Base-by-base conservation (phyloP, 2,329 filamentous ascomycete species). In the Stylonectria norvegica region DNA sequence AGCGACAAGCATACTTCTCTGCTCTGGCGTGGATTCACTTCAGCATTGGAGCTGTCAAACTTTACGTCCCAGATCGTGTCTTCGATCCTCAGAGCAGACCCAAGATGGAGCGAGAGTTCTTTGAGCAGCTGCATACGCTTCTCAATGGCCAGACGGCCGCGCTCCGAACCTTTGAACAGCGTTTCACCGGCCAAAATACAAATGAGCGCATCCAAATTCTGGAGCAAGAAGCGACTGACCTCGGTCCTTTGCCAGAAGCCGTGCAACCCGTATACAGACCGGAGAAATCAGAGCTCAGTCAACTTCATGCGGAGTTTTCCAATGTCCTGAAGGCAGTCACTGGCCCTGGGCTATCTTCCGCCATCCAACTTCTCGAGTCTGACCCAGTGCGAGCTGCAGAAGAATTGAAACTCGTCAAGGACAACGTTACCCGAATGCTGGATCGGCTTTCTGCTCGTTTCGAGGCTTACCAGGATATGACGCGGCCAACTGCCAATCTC, bases 11-110 rank as follows among this genome's bases (percentile, higher is more conserved):
- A 5, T 59, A 66, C 20, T 54, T 63, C 31, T 67, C 64, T 5
- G 65, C 67, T 5, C 65, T 84, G 16, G 83, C 86, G 5, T 93
- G 90, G 80, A 73, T 89, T 19, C 74, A 85, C 36, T 81, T 95
- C 45, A 84, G 87, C 2, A 65, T 90, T 15, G 83, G 83, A 12
- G 79, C 84, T 27, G 71, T 97, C 34, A 78, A 78, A 47, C 72
- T 96, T 3, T 96, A 91, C 57, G 81, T 97, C 3, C 90, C 94
- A 0, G 85, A 95, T 61, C 83, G 84, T 50, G 77, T 86, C 4
- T 93, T 91, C 55, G 93, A 98, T 61, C 93, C 93, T 1, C 78
- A 83, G 43, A 70, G 83, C 42, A 71, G 76, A 36, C 77, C 79
- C 5, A 70, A 77, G 36, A 76, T 95, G 14, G 83, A 89, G 52